phyloP scores from a whole-genome alignment of 2,329 filamentous ascomycete species.

The Didymella glomerata region DNA sequence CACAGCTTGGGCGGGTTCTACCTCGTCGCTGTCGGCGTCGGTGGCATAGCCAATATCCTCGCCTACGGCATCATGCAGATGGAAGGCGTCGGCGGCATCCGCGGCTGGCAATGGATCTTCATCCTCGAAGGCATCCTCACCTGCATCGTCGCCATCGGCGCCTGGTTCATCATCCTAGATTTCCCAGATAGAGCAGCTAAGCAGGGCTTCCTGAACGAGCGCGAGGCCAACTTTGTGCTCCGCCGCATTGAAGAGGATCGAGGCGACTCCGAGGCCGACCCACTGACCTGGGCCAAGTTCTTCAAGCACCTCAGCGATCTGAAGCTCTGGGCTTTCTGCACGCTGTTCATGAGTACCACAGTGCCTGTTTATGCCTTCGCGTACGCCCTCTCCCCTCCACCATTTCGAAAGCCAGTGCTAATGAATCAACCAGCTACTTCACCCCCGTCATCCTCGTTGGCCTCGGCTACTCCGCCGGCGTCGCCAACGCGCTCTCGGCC shows the following conservation, averaged over 20 bases:
- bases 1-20: constrained; percentile 34
- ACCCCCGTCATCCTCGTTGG: constrained; percentile 40
- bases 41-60: constrained; percentile 39
- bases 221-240: constrained; percentile 31
- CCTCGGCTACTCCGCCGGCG: constrained; percentile 24
- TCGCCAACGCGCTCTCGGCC: constrained; percentile 32
- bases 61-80: constrained; percentile 43
- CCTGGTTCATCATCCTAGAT: constrained; percentile 40
- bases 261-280: constrained; percentile 34
- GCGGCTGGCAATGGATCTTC: constrained; percentile 45
- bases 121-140: constrained; percentile 41
- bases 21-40: constrained; percentile 38
- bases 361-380: constrained; percentile 38
- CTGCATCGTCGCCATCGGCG: constrained; percentile 35
- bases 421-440: constrained; percentile 26
- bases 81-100: constrained; percentile 33
- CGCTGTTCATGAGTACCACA: constrained; percentile 36
- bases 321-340: constrained; percentile 37
- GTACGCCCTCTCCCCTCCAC: no score
- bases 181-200: constrained; percentile 40
- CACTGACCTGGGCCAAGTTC: constrained; percentile 32
- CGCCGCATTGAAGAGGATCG: constrained; percentile 38
- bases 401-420: neutral
- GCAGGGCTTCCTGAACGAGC: constrained; percentile 32
- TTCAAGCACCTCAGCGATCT: constrained; percentile 30